These are phyloP conservation scores for Penicillium sp. DNA, from an alignment of 2,329 filamentous ascomycete genomes.

Conservation along the genomic window DNA sequence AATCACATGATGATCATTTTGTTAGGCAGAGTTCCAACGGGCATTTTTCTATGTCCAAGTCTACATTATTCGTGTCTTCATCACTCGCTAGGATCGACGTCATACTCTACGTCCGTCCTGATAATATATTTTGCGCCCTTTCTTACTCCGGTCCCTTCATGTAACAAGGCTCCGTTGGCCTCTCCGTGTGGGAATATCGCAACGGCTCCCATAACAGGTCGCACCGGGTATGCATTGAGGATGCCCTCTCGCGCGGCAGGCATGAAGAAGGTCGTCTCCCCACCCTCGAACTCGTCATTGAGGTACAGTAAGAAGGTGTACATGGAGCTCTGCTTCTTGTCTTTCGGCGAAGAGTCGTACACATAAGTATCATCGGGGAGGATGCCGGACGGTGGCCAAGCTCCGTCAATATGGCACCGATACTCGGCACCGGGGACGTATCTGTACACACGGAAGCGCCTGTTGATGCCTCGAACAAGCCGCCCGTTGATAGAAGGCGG, in stretches of 20 bases:
- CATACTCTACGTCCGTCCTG: constrained; percentile 65
- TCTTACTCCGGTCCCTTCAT: constrained; percentile 66
- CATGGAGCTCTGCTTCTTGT: constrained; percentile 59
- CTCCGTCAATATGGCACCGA: constrained; percentile 64
- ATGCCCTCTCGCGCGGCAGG: constrained; percentile 59
- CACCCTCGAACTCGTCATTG: constrained; percentile 66
- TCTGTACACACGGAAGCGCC: constrained; percentile 65
- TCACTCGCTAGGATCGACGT: constrained; percentile 42
- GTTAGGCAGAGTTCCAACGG: no score
- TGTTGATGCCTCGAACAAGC: constrained; percentile 58
- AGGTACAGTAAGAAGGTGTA: constrained; percentile 67
- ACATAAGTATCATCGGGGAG: constrained; percentile 55
- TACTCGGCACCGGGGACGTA: constrained; percentile 71
- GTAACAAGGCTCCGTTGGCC: constrained; percentile 58
- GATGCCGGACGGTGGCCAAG: constrained; percentile 67
- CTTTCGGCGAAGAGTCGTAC: constrained; percentile 60
- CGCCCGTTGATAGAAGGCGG: constrained; percentile 54
- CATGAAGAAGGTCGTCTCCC: constrained; percentile 67
- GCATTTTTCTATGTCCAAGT: not conserved
- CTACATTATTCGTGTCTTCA: not conserved
- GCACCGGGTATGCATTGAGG: constrained; percentile 64
- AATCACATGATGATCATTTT: no score
- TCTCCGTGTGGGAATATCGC: constrained; percentile 68
- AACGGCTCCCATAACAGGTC: constrained; percentile 63
- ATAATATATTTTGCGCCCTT: constrained; percentile 65